A percentile compares a stretch with the other conserved stretches of the same genome.
Conservation (phyloP, 768 basidiomycete species). For the Daedaleopsis nitida region DNA sequence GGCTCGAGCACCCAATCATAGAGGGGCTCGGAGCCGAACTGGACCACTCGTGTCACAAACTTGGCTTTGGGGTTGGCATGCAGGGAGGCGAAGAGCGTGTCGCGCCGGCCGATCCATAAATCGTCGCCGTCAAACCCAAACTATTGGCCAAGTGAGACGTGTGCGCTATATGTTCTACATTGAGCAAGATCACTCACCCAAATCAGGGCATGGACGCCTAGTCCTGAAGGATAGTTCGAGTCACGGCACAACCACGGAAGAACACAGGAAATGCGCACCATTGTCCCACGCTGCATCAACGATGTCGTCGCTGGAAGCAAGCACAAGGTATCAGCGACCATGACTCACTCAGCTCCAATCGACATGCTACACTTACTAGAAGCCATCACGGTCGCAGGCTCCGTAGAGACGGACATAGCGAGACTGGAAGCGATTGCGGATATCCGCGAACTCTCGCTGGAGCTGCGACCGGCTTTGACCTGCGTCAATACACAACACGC, state of each 20-base stretch:
- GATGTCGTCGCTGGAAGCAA: constrained; percentile 49
- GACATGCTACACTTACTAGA: constrained; percentile 34
- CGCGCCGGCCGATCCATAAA: constrained; percentile 28
- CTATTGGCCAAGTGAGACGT: constrained; percentile 8
- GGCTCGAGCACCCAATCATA: constrained; percentile 26
- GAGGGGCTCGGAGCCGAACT: constrained; percentile 30
- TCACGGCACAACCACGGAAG: background rate
- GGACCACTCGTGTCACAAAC: constrained; percentile 28
- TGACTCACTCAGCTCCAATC: background rate
- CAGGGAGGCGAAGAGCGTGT: constrained; percentile 28
- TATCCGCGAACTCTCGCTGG: constrained; percentile 57
- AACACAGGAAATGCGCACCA: background rate
- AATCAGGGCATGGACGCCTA: constrained; percentile 74
- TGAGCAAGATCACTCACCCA: constrained; percentile 49
- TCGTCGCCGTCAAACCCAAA: constrained; percentile 32
- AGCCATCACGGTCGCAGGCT: constrained; percentile 40
- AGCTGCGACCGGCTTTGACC: constrained; percentile 60
- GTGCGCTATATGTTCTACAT: background rate
- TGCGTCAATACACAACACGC: constrained; percentile 25
- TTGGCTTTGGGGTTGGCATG: constrained; percentile 30
- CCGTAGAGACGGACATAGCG: constrained; percentile 63
- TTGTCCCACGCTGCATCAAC: constrained; percentile 70
- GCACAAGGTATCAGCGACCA: background rate
- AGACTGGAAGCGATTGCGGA: constrained; percentile 58
- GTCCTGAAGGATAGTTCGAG: constrained; percentile 26